A percentile compares a stretch with the other conserved stretches of the same genome.
Conservation (phyloP, 2,329 filamentous ascomycete species). For the Penicillium sp. region DNA sequence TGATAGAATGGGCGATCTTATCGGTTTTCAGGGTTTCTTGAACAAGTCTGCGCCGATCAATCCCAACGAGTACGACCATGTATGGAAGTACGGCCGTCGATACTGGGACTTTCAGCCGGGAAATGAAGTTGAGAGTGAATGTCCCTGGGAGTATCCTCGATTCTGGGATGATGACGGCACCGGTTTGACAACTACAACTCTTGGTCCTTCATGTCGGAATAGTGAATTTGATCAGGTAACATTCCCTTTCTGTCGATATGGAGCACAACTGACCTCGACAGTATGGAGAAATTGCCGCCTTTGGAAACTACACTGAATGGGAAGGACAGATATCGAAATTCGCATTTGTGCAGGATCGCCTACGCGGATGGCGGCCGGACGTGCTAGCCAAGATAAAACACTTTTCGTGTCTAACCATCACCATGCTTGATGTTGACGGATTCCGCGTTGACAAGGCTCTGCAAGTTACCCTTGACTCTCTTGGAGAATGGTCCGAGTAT, state of each 20-base stretch:
- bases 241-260: not conserved
- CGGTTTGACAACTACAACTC: slow-evolving; percentile 51
- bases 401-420: slow-evolving; percentile 62
- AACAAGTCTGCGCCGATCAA: slow-evolving; percentile 56
- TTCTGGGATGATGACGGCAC: slow-evolving; percentile 58
- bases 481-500: slow-evolving; percentile 58
- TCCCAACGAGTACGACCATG: slow-evolving; percentile 53
- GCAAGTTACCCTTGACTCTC: slow-evolving; percentile 61
- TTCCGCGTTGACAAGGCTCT: slow-evolving; percentile 66
- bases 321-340: slow-evolving; percentile 64
- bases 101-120: slow-evolving; percentile 59
- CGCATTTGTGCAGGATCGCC: slow-evolving; percentile 64
- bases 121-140: slow-evolving; percentile 51
- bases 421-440: slow-evolving; percentile 61
- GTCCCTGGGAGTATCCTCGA: slow-evolving; percentile 58
- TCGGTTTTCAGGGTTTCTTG: slow-evolving; percentile 60
- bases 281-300: slow-evolving; percentile 63
- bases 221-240: slow-evolving; percentile 60
- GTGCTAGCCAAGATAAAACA: slow-evolving; percentile 59
- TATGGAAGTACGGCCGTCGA: slow-evolving; percentile 54
- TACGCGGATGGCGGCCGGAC: slow-evolving; percentile 61
- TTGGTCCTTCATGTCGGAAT: slow-evolving; percentile 53
- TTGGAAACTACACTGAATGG: slow-evolving; percentile 63
- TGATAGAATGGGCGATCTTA: slow-evolving; percentile 54
- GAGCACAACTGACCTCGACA: slow-evolving; percentile 24